These are phyloP conservation scores for Crithidia sp. DNA, from an alignment of 208 protist species.

Conservation along the genomic window DNA sequence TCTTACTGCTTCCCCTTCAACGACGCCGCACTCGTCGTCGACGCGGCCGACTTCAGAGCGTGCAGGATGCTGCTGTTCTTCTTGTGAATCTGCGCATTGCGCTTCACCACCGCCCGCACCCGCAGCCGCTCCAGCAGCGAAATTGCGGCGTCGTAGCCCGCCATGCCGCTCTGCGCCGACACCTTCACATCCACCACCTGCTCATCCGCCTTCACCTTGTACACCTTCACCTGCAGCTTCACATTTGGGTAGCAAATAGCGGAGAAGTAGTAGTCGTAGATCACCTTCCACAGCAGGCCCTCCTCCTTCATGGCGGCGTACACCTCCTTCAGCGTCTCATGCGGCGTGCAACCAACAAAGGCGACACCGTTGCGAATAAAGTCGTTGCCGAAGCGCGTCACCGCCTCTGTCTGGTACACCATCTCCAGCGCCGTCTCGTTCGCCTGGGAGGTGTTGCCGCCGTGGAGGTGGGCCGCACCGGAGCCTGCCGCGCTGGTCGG, in stretches of 20 bases:
- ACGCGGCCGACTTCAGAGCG: constrained; percentile 6
- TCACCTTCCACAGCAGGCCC: constrained; percentile 75
- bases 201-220: constrained; percentile 59
- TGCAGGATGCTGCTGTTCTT: constrained; percentile 16
- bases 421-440: constrained; percentile 46
- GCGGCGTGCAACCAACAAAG: constrained; percentile 45
- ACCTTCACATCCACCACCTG: constrained; percentile 84
- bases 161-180: constrained; percentile 77
- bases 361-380: constrained; percentile 83
- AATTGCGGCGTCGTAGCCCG: constrained; percentile 52
- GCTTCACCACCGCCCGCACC: constrained; percentile 38
- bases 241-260: constrained; percentile 71
- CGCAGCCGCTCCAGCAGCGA: constrained; percentile 75
- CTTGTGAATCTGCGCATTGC: constrained; percentile 16
- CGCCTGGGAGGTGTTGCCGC: background rate
- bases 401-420: constrained; percentile 58
- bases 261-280: constrained; percentile 80
- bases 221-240: constrained; percentile 86
- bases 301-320: constrained; percentile 78
- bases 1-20: constrained; percentile 1
- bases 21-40: background rate
- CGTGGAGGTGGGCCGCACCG: constrained; percentile 6
- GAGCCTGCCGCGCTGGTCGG: constrained; percentile 3
- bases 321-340: constrained; percentile 49
- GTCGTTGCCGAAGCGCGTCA: constrained; percentile 78